Evolutionary conservation across 495 filamentous ascomycete species (phyloP).

Genomic region (Saxophila tyrrhenica): DNA sequence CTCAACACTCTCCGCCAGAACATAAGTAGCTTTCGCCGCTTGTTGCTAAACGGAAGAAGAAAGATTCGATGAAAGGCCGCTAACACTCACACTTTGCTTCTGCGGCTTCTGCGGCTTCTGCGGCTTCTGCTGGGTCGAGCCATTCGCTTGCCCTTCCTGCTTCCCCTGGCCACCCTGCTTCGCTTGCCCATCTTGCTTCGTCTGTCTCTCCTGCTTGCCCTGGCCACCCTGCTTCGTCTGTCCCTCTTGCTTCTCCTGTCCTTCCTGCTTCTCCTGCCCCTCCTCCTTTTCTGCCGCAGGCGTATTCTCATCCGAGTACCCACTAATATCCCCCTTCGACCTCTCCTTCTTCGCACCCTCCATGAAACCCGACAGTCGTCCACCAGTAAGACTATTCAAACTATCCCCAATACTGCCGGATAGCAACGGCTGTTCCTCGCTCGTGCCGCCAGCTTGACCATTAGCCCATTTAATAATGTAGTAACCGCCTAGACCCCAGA

Average conservation of each 20-base stretch:
- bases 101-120: slow-evolving; percentile 13
- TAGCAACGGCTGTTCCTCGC: slow-evolving; percentile 16
- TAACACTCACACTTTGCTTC: slow-evolving; percentile 1
- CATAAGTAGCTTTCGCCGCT: neutral
- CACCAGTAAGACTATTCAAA: slow-evolving; percentile 28
- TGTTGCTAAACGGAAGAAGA: neutral
- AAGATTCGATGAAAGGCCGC: neutral
- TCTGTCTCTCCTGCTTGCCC: no score
- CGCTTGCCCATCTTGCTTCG: neutral
- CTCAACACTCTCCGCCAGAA: neutral
- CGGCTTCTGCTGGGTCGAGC: neutral
- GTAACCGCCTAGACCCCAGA: slow-evolving; percentile 48
- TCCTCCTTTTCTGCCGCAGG: no score
- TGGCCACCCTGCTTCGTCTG: no score
- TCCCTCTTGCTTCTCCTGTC: neutral
- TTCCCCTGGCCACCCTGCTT: no score
- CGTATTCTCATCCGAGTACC: slow-evolving; percentile 6
- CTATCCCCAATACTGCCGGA: slow-evolving; percentile 28
- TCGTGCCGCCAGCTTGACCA: neutral
- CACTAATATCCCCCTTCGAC: slow-evolving; percentile 8
- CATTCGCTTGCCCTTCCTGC: neutral
- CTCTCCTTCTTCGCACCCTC: slow-evolving; percentile 9
- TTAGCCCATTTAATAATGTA: slow-evolving; percentile 42
- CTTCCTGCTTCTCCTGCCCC: neutral
- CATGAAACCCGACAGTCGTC: slow-evolving; percentile 28